Evolutionary conservation across 495 filamentous ascomycete species (phyloP).

Genomic region (Penicillium ucsense): DNA sequence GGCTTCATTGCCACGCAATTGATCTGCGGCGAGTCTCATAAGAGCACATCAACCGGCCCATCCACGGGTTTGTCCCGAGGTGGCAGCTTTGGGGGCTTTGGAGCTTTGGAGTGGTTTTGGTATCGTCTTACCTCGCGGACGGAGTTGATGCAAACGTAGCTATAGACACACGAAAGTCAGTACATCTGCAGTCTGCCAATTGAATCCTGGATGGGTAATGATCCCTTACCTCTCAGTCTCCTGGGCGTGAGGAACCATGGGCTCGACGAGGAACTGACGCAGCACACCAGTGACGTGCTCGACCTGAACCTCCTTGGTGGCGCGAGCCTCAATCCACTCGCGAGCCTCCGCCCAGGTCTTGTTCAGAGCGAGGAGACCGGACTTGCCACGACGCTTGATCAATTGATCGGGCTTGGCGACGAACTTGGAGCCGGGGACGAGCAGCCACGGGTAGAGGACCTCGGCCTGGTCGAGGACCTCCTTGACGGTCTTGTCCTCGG

Average conservation of each 20-base stretch:
- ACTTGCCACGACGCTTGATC: conserved; percentile 99
- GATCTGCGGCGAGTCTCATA: not conserved
- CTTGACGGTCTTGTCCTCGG: conserved; percentile 71
- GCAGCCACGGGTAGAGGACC: conserved; percentile 88
- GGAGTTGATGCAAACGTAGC: conserved; percentile 97
- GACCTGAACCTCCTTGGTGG: conserved; percentile 83
- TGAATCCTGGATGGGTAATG: not conserved
- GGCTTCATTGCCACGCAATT: not conserved
- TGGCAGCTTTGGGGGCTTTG: too few relatives aligned
- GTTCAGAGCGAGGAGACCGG: conserved; percentile 90
- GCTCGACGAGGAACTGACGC: conserved; percentile 94
- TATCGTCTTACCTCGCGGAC: conserved; percentile 67
- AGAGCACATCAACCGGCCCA: too few relatives aligned
- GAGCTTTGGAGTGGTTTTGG: not conserved
- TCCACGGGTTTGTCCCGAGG: too few relatives aligned
- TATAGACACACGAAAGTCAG: not conserved
- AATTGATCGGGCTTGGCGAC: conserved; percentile 99
- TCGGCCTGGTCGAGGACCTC: conserved; percentile 93
- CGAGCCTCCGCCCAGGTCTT: conserved; percentile 91
- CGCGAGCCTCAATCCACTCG: conserved; percentile 86
- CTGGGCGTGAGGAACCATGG: conserved; percentile 88
- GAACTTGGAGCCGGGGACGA: conserved; percentile 73
- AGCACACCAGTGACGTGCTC: conserved; percentile 84
- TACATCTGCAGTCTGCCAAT: not conserved
- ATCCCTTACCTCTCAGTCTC: conserved; percentile 58